These are phyloP conservation scores for Chenopodium quinoa DNA, from an alignment of 148 eudicot genomes.

Conservation along the genomic window DNA sequence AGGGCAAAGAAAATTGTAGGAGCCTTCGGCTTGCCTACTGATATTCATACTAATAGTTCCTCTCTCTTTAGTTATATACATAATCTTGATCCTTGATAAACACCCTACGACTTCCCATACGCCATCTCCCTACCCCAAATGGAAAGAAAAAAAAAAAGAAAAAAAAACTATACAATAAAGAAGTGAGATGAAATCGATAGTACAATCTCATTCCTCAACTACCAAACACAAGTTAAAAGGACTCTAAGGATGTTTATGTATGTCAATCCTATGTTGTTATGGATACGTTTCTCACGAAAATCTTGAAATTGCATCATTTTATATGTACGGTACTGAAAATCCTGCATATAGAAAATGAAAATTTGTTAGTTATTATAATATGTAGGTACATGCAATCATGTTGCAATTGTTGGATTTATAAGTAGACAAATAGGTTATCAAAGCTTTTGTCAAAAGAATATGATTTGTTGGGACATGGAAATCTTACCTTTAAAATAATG, in stretches of 20 bases:
- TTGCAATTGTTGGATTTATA: slow-evolving; percentile 1
- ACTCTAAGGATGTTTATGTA: not conserved
- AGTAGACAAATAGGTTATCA: slow-evolving; percentile 2
- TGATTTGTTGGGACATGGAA: not conserved
- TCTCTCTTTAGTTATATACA: slow-evolving; percentile 17
- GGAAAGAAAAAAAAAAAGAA: not conserved
- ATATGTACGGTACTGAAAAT: not conserved
- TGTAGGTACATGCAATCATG: slow-evolving; percentile 1
- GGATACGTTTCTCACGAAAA: not conserved
- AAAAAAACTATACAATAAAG: slow-evolving; percentile 3
- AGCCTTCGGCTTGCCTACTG: slow-evolving; percentile 38
- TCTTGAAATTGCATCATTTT: not conserved
- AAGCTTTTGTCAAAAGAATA: not conserved
- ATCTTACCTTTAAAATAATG: slow-evolving; percentile 21
- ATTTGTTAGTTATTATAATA: not conserved
- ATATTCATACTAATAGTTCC: slow-evolving; percentile 7
- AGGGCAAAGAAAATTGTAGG: slow-evolving; percentile 22
- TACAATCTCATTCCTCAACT: not conserved
- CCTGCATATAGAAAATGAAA: slow-evolving; percentile 18
- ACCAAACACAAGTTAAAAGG: not conserved
- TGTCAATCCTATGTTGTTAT: slow-evolving; percentile 2
- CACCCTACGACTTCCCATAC: not conserved
- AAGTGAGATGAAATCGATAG: not conserved
- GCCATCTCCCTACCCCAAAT: not conserved
- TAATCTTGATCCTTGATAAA: not conserved